phyloP scores from a whole-genome alignment of 1,139 yeast species.

The Scheffersomyces illinoinensis region DNA sequence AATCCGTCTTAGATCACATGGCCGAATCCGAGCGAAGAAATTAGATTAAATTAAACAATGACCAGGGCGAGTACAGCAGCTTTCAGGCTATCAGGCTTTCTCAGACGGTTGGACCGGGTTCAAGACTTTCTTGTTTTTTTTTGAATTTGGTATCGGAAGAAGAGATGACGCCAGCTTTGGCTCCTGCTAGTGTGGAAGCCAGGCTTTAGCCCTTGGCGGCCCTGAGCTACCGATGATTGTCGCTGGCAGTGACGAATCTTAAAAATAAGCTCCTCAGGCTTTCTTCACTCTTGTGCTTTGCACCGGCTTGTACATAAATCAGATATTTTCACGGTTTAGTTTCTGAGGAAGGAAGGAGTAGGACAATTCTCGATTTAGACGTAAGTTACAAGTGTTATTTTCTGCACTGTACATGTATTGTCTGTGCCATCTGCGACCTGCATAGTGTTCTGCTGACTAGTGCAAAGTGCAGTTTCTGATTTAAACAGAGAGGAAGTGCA shows the following conservation, averaged over 20 bases:
- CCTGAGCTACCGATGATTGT: background rate
- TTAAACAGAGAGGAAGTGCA: background rate
- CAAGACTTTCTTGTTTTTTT: too few species aligned
- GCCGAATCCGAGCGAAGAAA: background rate
- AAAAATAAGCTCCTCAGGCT: background rate
- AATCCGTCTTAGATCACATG: background rate
- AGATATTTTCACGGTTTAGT: background rate
- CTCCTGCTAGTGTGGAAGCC: too few species aligned
- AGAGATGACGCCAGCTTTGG: too few species aligned
- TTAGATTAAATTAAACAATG: background rate
- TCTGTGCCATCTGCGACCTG: background rate
- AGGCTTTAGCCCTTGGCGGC: background rate
- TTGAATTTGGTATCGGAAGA: too few species aligned
- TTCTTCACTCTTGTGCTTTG: background rate
- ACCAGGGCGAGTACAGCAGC: background rate
- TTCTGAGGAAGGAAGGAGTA: background rate
- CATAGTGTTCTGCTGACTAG: background rate
- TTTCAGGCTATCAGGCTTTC: background rate
- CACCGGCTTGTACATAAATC: background rate
- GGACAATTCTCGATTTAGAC: background rate
- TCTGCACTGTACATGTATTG: background rate
- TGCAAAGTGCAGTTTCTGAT: background rate
- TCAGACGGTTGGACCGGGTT: background rate
- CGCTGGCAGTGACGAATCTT: background rate
- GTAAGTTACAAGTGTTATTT: background rate